Evolutionary conservation across 495 filamentous ascomycete species (phyloP).

Genomic region (Penicillium manginii): DNA sequence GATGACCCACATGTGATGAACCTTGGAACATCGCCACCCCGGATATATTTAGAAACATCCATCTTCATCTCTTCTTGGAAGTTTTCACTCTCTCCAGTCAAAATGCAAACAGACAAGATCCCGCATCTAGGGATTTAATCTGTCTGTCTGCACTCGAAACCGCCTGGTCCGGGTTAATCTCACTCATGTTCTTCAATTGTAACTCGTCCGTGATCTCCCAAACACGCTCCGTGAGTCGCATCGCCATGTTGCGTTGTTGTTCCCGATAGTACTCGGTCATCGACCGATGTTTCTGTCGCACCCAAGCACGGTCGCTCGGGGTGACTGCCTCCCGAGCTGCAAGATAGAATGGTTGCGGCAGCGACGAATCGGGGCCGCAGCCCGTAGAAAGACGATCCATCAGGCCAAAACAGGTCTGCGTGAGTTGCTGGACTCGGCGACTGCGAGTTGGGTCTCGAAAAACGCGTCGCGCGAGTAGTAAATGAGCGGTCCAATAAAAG

Average conservation of each 20-base stretch:
- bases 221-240: slow-evolving; percentile 28
- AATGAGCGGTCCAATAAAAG: slow-evolving; percentile 35
- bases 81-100: slow-evolving; percentile 10
- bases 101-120: slow-evolving; percentile 32
- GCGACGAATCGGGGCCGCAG: slow-evolving; percentile 32
- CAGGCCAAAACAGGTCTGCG: slow-evolving; percentile 29
- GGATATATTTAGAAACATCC: not conserved
- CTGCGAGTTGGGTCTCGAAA: slow-evolving; percentile 29
- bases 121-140: slow-evolving; percentile 23
- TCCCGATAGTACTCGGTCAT: slow-evolving; percentile 37
- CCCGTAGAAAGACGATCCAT: slow-evolving; percentile 34
- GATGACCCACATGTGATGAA: not conserved
- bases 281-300: slow-evolving; percentile 30
- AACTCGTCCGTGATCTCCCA: slow-evolving; percentile 27
- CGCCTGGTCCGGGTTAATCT: not conserved
- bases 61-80: not conserved
- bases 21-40: not conserved
- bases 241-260: slow-evolving; percentile 31
- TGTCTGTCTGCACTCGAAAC: slow-evolving; percentile 16
- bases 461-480: slow-evolving; percentile 32
- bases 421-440: slow-evolving; percentile 29
- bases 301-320: slow-evolving; percentile 25
- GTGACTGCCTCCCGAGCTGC: slow-evolving; percentile 31
- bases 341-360: slow-evolving; percentile 34
- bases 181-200: slow-evolving; percentile 1